Evolutionary conservation across 495 filamentous ascomycete genomes (phyloP).

Genomic region (Parmelia sp.): DNA sequence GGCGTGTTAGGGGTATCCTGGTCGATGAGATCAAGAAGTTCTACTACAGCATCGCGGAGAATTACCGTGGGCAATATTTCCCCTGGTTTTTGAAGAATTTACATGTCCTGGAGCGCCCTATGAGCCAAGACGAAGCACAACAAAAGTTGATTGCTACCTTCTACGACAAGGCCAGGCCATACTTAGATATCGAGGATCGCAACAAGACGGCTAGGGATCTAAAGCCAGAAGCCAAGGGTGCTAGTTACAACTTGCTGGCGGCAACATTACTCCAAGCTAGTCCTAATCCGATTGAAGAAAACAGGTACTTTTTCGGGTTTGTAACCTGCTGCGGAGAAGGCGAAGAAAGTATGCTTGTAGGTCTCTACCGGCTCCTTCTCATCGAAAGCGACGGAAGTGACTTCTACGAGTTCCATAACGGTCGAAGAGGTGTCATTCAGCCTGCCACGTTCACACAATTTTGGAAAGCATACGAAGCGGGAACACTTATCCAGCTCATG

Average conservation of each 20-base stretch:
- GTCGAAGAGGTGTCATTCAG: conserved; percentile 22
- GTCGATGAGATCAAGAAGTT: too few species aligned
- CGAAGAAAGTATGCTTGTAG: conserved; percentile 28
- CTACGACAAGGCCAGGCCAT: conserved; percentile 30
- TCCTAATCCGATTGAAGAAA: too few species aligned
- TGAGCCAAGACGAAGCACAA: conserved; percentile 28
- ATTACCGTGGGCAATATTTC: conserved; percentile 28
- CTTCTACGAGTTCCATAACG: conserved; percentile 26
- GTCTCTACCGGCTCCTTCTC: conserved; percentile 29
- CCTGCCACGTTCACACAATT: conserved; percentile 31
- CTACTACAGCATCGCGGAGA: conserved; percentile 14
- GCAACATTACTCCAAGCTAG: conserved; percentile 17
- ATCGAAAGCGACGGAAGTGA: conserved; percentile 24
- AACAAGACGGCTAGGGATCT: conserved; percentile 26
- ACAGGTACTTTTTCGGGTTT: conserved; percentile 27
- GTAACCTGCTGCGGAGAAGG: conserved; percentile 26
- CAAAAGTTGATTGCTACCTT: conserved; percentile 28
- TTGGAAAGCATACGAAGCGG: conserved; percentile 33
- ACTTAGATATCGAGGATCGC: conserved; percentile 30
- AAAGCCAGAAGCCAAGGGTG: conserved; percentile 29
- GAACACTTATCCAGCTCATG: conserved; percentile 33
- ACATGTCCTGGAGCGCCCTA: conserved; percentile 27
- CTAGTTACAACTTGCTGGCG: conserved; percentile 23
- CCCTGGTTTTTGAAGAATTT: conserved; percentile 32
- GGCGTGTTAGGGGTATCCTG: conserved; percentile 28